A percentile compares a stretch with the other conserved stretches of the same genome.
Conservation (phyloP, 2,329 filamentous ascomycete genomes). For the Ceratocystis smalleyi region DNA sequence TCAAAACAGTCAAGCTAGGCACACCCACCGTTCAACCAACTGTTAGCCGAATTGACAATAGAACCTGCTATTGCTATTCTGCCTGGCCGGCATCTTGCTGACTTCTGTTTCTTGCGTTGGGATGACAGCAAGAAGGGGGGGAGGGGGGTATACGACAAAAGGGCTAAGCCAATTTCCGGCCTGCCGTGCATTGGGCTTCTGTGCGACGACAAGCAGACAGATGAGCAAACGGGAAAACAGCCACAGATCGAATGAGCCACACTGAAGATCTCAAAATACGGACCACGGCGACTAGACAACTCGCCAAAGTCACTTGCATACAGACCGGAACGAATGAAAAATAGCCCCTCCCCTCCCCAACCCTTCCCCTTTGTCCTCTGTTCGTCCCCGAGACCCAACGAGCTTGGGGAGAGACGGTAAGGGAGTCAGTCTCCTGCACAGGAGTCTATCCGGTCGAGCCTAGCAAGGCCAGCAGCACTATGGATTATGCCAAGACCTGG, state of each 20-base stretch:
- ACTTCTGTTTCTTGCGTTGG: not conserved
- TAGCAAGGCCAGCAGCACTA: not conserved
- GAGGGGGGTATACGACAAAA: not conserved
- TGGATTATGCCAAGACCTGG: not conserved
- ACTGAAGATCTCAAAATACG: not conserved
- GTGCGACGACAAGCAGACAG: not conserved
- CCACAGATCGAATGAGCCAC: not conserved
- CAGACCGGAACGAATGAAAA: no score
- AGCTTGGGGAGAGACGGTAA: not conserved
- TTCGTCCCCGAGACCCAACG: not conserved
- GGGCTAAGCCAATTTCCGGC: not conserved
- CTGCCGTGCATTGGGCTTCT: not conserved
- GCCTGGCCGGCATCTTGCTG: not conserved
- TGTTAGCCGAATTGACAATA: not conserved
- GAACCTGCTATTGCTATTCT: not conserved
- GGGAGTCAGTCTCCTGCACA: not conserved
- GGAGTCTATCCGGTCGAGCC: not conserved
- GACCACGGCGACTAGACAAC: no score
- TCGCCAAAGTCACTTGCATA: no score
- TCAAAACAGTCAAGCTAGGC: not conserved
- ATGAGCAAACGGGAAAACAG: not conserved
- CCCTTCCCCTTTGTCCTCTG: not conserved
- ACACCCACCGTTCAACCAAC: not conserved
- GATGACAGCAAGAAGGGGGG: not conserved
- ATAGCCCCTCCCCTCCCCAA: not conserved